phyloP scores from a whole-genome alignment of 2,329 filamentous ascomycete species.

The Fusarium neocosmosporiellum region DNA sequence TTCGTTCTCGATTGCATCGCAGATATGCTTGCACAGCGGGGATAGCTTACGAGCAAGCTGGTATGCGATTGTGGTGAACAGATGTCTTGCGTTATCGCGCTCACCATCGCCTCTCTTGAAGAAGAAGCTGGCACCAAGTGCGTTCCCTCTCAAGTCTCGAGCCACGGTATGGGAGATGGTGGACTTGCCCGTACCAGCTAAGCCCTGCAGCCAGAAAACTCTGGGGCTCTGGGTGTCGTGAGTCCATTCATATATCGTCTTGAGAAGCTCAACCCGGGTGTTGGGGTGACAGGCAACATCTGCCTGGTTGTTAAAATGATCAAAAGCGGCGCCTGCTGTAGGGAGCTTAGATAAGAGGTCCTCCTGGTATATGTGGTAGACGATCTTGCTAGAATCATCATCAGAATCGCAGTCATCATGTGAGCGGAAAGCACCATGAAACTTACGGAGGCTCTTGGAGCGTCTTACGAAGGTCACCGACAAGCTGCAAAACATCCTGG shows the following conservation, averaged over 20 bases:
- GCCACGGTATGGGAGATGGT: conserved; percentile 52
- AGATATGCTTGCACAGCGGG: conserved; percentile 38
- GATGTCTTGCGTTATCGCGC: conserved; percentile 47
- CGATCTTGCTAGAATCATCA: not conserved
- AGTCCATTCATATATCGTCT: conserved; percentile 45
- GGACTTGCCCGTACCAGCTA: conserved; percentile 54
- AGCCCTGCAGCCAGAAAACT: conserved; percentile 53
- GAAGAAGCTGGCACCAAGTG: conserved; percentile 55
- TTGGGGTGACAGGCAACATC: conserved; percentile 38
- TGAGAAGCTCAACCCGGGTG: conserved; percentile 48
- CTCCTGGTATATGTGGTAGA: not conserved
- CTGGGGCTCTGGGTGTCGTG: conserved; percentile 27
- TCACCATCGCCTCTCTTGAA: conserved; percentile 56
- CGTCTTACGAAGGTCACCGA: not conserved
- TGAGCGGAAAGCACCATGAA: not conserved
- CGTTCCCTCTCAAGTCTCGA: not conserved
- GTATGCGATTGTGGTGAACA: conserved; percentile 54
- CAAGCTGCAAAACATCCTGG: not conserved
- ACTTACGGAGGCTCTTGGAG: not conserved
- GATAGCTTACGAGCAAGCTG: conserved; percentile 47
- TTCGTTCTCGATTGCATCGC: conserved; percentile 45
- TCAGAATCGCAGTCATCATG: not conserved
- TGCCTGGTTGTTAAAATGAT: not conserved
- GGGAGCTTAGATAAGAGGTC: not conserved
- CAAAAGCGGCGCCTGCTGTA: not conserved